A percentile compares a stretch with the other conserved stretches of the same genome.
Evolutionary conservation across 2,329 filamentous ascomycete genomes (phyloP).

Genomic region (Fusarium tjaetaba): DNA sequence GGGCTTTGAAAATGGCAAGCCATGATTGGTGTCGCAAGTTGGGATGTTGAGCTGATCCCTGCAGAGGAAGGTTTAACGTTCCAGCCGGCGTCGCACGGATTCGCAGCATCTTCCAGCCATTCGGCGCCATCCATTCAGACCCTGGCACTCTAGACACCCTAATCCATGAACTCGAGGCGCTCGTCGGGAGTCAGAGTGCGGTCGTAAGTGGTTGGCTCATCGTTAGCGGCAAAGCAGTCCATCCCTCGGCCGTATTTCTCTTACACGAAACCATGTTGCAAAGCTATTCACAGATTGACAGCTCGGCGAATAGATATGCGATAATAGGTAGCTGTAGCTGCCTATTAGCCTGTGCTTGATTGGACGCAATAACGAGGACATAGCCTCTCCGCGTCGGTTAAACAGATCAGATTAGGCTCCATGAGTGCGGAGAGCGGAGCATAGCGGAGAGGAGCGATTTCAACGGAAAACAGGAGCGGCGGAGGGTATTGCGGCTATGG

Average conservation of each 20-base stretch:
- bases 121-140: constrained; percentile 32
- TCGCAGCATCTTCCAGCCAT: constrained; percentile 39
- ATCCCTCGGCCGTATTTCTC: constrained; percentile 46
- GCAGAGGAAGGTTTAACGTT: constrained; percentile 43
- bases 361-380: constrained; percentile 22
- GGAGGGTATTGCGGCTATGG: constrained; percentile 1
- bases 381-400: constrained; percentile 34
- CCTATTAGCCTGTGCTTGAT: constrained; percentile 37
- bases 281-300: constrained; percentile 43
- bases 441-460: constrained; percentile 16
- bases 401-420: constrained; percentile 32
- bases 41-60: constrained; percentile 36
- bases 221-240: constrained; percentile 32
- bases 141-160: constrained; percentile 16
- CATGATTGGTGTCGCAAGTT: constrained; percentile 47
- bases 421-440: constrained; percentile 36
- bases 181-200: constrained; percentile 30
- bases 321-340: constrained; percentile 1
- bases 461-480: constrained; percentile 21
- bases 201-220: constrained; percentile 41
- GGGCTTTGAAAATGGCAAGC: constrained; percentile 44
- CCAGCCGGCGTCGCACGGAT: constrained; percentile 40
- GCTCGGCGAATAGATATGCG: constrained; percentile 39
- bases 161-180: constrained; percentile 23
- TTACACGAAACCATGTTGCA: constrained; percentile 51